Evolutionary conservation across 768 basidiomycete species (phyloP).

Genomic region (Postia placenta): DNA sequence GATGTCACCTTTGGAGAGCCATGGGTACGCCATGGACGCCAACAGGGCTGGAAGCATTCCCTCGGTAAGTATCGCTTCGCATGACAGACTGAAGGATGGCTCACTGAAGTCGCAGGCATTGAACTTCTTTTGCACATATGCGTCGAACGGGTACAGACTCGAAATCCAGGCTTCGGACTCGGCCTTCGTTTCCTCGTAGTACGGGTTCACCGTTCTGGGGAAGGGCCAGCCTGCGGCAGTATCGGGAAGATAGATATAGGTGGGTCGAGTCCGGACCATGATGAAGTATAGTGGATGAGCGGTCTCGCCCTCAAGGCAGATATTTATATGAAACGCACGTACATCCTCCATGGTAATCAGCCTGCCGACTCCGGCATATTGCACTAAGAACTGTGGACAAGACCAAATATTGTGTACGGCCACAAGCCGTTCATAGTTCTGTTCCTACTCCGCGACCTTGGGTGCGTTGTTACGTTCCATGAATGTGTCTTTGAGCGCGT

Average conservation of each 20-base stretch:
- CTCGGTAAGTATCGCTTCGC: background rate
- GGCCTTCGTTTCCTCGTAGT: slow-evolving; percentile 18
- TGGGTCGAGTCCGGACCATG: too few species aligned
- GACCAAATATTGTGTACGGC: too few species aligned
- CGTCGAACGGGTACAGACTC: slow-evolving; percentile 20
- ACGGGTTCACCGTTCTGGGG: slow-evolving; percentile 22
- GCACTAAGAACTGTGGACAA: too few species aligned
- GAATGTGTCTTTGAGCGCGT: too few species aligned
- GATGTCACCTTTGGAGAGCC: slow-evolving; percentile 4
- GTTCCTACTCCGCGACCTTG: too few species aligned
- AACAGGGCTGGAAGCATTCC: background rate
- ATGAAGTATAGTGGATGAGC: too few species aligned
- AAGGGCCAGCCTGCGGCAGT: slow-evolving; percentile 24
- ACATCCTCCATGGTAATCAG: too few species aligned
- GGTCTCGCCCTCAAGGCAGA: too few species aligned
- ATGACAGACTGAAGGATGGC: background rate
- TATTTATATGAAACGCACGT: too few species aligned
- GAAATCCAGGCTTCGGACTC: slow-evolving; percentile 24
- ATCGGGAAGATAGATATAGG: slow-evolving; percentile 22
- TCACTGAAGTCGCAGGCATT: slow-evolving; percentile 19
- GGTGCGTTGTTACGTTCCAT: too few species aligned
- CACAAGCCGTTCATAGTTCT: too few species aligned
- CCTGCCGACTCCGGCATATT: too few species aligned
- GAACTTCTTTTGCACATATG: slow-evolving; percentile 21
- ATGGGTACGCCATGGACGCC: slow-evolving; percentile 9